Percentiles rank a stretch among this genome's conserved stretches.
Conservation (phyloP, 345 rosid species). For the Gossypium sturtianum region DNA sequence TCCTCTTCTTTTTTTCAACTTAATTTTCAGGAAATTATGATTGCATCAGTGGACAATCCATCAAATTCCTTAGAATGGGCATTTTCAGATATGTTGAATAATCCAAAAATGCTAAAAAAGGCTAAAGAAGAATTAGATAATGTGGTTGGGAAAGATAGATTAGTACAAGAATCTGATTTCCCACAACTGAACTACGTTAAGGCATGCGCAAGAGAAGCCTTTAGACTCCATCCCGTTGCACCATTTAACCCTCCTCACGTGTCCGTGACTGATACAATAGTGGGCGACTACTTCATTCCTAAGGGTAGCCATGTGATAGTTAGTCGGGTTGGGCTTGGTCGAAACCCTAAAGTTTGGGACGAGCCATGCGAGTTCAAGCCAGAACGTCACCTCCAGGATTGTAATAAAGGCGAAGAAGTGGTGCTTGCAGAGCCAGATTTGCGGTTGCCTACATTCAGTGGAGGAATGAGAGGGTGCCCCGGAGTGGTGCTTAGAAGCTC, state of each 20-base stretch:
- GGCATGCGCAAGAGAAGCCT: slow-evolving; percentile 20
- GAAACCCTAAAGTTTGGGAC: too few species aligned
- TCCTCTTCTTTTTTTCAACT: too few species aligned
- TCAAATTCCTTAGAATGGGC: too few species aligned
- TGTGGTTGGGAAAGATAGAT: slow-evolving; percentile 26
- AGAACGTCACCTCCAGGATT: too few species aligned
- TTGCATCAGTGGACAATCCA: slow-evolving; percentile 14
- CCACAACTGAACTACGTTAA: slow-evolving; percentile 18
- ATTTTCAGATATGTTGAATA: slow-evolving; percentile 20
- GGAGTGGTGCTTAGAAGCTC: too few species aligned
- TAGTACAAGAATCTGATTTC: slow-evolving; percentile 30
- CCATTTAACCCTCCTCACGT: slow-evolving; percentile 25
- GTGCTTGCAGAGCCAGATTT: too few species aligned
- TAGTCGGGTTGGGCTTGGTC: too few species aligned
- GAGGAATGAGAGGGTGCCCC: too few species aligned
- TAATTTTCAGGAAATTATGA: slow-evolving; percentile 20
- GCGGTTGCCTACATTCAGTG: too few species aligned
- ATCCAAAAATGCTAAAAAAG: slow-evolving; percentile 15
- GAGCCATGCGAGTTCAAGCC: too few species aligned
- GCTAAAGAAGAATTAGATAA: slow-evolving; percentile 23
- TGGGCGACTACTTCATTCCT: slow-evolving; percentile 14
- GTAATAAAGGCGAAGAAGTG: too few species aligned
- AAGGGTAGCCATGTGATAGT: too few species aligned
- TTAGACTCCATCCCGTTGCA: slow-evolving; percentile 22
- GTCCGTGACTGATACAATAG: background rate